Base-by-base conservation (phyloP, 371 early-diverging fungal genomes). In the Cokeromyces recurvatus region DNA sequence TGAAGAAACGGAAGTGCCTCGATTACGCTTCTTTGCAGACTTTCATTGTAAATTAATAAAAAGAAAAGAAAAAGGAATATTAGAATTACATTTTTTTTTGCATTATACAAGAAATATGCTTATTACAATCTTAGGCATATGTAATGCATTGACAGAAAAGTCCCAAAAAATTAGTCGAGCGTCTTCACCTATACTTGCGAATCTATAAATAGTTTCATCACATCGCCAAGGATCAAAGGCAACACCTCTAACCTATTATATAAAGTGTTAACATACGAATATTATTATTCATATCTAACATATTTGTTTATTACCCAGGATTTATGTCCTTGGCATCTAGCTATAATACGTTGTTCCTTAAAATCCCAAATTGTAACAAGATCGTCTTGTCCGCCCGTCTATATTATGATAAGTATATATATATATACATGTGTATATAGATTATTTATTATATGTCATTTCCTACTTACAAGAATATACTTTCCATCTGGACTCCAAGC, bases 381-480 rank as follows among this genome's bases (percentile, higher is more conserved):
- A 61, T 99, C 98, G 65, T 99, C 99, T 62, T 99, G 95, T 0
- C 96, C 92, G 8, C 98, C 91, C 1, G 86, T 81, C 79, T 76
- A 53, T 16, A 41, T 35, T 5, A 32, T 27, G 11, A 21, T 16
- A 12, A 10, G 17, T 17, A 2, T 24, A 12, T 39, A 8, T 3
- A 7, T 23, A 22, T 21, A 16, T 17, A 38, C 17, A 2, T 23
- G 21, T 16, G n/a, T n/a, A n/a, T n/a, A n/a, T n/a, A n/a, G n/a
- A n/a, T n/a, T n/a, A n/a, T n/a, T n/a, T n/a, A n/a, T n/a, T n/a
- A n/a, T n/a, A n/a, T n/a, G n/a, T n/a, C n/a, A 6, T 7, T 43
- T 10, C 23, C n/a, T 16, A 51, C 49, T 83, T 56, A 91, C 90
- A 21, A 95, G 68, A 20, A 99, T 71, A 53, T 91, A 95, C 60